phyloP scores from a whole-genome alignment of 2,329 filamentous ascomycete genomes.

The Venturia oleaginea region DNA sequence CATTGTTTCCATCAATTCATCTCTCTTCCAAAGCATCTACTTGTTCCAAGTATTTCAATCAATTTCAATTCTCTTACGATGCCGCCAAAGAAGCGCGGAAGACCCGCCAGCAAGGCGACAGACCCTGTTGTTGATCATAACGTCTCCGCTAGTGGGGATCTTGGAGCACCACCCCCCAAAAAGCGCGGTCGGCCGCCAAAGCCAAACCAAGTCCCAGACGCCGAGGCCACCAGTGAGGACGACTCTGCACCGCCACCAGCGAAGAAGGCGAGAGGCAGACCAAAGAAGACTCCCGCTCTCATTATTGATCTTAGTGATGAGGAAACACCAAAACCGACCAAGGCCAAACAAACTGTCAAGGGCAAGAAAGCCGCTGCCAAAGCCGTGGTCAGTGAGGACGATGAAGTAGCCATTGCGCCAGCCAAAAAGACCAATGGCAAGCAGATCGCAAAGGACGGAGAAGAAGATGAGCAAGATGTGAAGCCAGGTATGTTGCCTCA shows the following conservation, averaged over 20 bases:
- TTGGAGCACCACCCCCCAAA: background rate
- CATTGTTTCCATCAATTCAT: background rate
- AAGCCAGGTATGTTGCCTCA: background rate
- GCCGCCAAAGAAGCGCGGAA: slow-evolving; percentile 5
- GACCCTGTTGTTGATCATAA: background rate
- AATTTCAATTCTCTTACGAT: background rate
- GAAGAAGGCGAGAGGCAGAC: background rate
- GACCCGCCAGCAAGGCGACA: background rate
- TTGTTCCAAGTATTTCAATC: background rate
- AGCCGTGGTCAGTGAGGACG: background rate
- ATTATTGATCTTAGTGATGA: background rate
- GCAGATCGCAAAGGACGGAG: background rate
- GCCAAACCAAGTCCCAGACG: background rate
- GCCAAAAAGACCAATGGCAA: background rate
- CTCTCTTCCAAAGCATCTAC: background rate
- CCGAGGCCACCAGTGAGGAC: background rate
- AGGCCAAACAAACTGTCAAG: background rate
- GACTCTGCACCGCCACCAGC: background rate
- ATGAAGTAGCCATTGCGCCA: background rate
- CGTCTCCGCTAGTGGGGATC: background rate
- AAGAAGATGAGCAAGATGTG: slow-evolving; percentile 5
- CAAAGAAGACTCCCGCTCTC: background rate
- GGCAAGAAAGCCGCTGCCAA: slow-evolving; percentile 3
- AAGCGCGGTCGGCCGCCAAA: background rate
- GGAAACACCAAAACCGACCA: background rate